phyloP scores from a whole-genome alignment of 805 yeast genomes.

The Saccharomycopsis javanensis region DNA sequence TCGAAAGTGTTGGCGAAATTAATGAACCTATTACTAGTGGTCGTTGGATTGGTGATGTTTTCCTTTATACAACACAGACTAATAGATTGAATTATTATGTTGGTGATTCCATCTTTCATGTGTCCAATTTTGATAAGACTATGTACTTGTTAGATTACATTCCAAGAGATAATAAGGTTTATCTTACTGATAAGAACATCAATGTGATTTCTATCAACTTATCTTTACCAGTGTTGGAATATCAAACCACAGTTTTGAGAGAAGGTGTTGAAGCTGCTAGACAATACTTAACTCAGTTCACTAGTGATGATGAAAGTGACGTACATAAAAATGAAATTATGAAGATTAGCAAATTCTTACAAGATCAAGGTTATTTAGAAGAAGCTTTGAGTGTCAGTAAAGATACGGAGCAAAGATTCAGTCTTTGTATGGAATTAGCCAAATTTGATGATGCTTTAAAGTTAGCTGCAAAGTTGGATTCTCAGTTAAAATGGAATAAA shows the following conservation, averaged over 20 bases:
- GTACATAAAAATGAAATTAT: constrained; percentile 50
- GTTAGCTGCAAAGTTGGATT: constrained; percentile 43
- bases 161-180: constrained; percentile 82
- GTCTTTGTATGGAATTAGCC: constrained; percentile 71
- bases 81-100: constrained; percentile 90
- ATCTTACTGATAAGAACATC: constrained; percentile 84
- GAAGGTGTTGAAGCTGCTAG: constrained; percentile 86
- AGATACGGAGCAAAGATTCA: constrained; percentile 87
- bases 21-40: constrained; percentile 79
- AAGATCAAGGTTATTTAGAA: constrained; percentile 80
- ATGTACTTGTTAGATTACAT: constrained; percentile 83
- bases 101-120: constrained; percentile 85
- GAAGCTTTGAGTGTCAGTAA: constrained; percentile 77
- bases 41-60: constrained; percentile 96
- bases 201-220: constrained; percentile 73
- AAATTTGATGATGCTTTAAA: constrained; percentile 64
- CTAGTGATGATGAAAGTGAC: constrained; percentile 35
- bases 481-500: constrained; percentile 76
- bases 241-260: constrained; percentile 90
- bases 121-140: constrained; percentile 85
- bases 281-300: constrained; percentile 32
- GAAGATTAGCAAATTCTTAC: constrained; percentile 85
- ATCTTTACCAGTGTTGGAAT: constrained; percentile 80
- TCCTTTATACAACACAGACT: constrained; percentile 77
- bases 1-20: constrained; percentile 76